Percentiles rank a stretch among this genome's conserved stretches.
phyloP scores from a whole-genome alignment of 192 early-diverging fungal species.

The Spinellus fusiger region DNA sequence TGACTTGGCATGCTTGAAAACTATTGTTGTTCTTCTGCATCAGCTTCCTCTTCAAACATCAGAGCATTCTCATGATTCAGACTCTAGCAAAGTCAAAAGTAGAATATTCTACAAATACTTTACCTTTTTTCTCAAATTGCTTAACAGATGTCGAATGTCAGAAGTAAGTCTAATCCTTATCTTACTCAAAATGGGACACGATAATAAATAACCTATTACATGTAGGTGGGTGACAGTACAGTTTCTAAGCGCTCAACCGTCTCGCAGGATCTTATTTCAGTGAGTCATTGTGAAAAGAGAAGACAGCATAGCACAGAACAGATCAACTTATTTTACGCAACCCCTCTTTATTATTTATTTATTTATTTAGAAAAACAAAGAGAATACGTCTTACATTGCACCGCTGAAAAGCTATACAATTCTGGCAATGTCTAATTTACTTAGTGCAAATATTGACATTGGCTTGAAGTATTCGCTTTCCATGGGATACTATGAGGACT shows the following conservation, averaged over 20 bases:
- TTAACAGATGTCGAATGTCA: constrained; percentile 56
- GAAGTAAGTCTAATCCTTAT: constrained; percentile 35
- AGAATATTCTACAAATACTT: constrained; percentile 68
- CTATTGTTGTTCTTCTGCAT: constrained; percentile 57
- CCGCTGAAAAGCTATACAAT: constrained; percentile 64
- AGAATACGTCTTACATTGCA: constrained; percentile 37
- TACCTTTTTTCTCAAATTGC: constrained; percentile 65
- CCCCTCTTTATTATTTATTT: neutral
- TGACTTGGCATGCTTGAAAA: constrained; percentile 72
- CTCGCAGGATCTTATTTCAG: no score
- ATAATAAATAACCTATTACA: no score
- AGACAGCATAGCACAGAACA: no score
- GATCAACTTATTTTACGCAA: neutral
- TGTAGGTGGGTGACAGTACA: no score
- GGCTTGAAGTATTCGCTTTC: constrained; percentile 73
- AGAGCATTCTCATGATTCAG: constrained; percentile 47
- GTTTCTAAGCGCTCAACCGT: no score
- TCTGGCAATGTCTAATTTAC: constrained; percentile 68
- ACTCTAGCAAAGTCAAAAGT: constrained; percentile 51
- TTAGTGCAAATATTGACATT: constrained; percentile 76
- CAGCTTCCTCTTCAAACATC: constrained; percentile 64
- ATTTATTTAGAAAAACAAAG: constrained; percentile 35
- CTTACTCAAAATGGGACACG: no score
- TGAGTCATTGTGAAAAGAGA: neutral
- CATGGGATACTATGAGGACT: constrained; percentile 76